Evolutionary conservation across 495 filamentous ascomycete genomes (phyloP).

Genomic region (Tetracladium setigerum): DNA sequence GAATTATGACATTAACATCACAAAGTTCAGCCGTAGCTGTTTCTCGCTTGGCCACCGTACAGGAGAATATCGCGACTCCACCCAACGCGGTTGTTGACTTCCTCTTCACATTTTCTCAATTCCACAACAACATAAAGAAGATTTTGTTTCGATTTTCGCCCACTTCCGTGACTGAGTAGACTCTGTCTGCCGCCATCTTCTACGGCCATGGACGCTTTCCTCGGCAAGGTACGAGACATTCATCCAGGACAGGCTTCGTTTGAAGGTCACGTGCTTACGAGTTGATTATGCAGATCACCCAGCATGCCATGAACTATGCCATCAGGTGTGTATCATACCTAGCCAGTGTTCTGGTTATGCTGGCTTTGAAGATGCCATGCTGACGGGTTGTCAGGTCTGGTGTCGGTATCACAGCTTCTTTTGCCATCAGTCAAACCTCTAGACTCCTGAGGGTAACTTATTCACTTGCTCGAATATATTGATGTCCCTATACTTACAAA

Average conservation of each 20-base stretch:
- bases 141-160: not conserved
- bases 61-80: too few relatives aligned
- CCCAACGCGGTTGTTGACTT: not conserved
- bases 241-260: slow-evolving; percentile 4
- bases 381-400: slow-evolving; percentile 53
- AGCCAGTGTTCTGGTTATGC: not conserved
- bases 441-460: slow-evolving; percentile 63
- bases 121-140: not conserved
- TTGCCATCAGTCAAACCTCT: slow-evolving; percentile 75
- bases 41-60: too few relatives aligned
- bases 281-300: slow-evolving; percentile 45
- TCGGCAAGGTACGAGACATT: slow-evolving; percentile 48
- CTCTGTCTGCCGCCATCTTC: not conserved
- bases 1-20: not conserved
- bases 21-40: not conserved
- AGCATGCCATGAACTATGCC: slow-evolving; percentile 88
- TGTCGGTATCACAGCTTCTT: slow-evolving; percentile 77
- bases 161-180: too few relatives aligned
- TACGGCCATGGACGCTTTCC: slow-evolving; percentile 64
- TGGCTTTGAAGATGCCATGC: slow-evolving; percentile 4
- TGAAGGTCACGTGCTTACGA: slow-evolving; percentile 18
- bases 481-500: slow-evolving; percentile 2
- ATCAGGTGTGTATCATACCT: slow-evolving; percentile 45
- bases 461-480: not conserved
- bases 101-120: not conserved